A percentile compares a stretch with the other conserved stretches of the same genome.
Evolutionary conservation across 805 yeast species (phyloP).

Genomic region (Millerago galiae): DNA sequence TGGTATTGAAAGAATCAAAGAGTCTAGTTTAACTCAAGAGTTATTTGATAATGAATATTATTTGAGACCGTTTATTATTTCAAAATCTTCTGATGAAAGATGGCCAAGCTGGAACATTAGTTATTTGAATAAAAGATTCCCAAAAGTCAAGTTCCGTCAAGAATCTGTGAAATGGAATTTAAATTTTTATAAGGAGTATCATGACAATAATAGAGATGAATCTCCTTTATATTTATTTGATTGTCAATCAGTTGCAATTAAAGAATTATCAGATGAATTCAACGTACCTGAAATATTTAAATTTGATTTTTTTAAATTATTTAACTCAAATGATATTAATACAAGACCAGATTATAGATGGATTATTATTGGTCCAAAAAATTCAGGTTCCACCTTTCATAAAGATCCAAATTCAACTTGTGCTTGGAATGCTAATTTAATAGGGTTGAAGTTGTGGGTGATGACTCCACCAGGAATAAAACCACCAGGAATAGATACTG

Average conservation of each 20-base stretch:
- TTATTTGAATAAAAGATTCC: conserved; percentile 44
- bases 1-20: conserved; percentile 48
- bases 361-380: conserved; percentile 77
- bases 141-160: conserved; percentile 64
- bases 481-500: conserved; percentile 85
- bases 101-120: conserved; percentile 62
- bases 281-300: conserved; percentile 46
- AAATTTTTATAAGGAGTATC: conserved; percentile 52
- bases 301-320: conserved; percentile 55
- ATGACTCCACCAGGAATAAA: conserved; percentile 73
- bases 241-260: conserved; percentile 66
- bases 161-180: conserved; percentile 83
- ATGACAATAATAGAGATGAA: conserved; percentile 62
- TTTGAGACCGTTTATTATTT: conserved; percentile 60
- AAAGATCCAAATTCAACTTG: conserved; percentile 88
- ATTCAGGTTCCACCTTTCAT: conserved; percentile 87
- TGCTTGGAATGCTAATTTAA: conserved; percentile 81
- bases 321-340: conserved; percentile 21
- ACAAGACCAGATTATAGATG: conserved; percentile 90
- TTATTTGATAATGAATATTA: conserved; percentile 41
- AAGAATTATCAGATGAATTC: conserved; percentile 47
- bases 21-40: conserved; percentile 34
- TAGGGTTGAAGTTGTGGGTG: conserved; percentile 79
- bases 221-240: conserved; percentile 84
- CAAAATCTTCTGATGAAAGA: conserved; percentile 16